Conservation (phyloP, 768 basidiomycete species). For the Lanmaoa pseudosensibilis region DNA sequence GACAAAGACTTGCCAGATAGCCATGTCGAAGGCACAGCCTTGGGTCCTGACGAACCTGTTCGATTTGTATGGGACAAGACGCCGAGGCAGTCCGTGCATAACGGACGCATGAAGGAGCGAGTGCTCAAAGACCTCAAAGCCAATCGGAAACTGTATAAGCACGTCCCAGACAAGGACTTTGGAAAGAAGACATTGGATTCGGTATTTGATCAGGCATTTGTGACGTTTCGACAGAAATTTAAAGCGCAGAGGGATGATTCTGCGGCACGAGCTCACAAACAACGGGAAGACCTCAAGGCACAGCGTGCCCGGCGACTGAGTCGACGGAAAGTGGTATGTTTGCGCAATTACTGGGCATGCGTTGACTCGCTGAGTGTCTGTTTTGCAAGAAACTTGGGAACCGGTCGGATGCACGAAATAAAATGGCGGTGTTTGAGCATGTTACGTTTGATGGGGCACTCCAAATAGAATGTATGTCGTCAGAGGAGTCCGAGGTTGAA, state of each 20-base stretch:
- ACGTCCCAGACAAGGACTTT: slow-evolving; percentile 68
- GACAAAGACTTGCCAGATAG: slow-evolving; percentile 63
- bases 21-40: slow-evolving; percentile 51
- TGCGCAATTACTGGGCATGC: too few species aligned
- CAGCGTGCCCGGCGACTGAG: slow-evolving; percentile 58
- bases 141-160: slow-evolving; percentile 55
- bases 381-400: slow-evolving; percentile 60
- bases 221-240: slow-evolving; percentile 68
- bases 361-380: not conserved
- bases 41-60: slow-evolving; percentile 52
- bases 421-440: slow-evolving; percentile 54
- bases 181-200: slow-evolving; percentile 57
- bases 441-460: slow-evolving; percentile 69
- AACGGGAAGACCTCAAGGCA: slow-evolving; percentile 62
- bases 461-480: slow-evolving; percentile 77
- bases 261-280: slow-evolving; percentile 44
- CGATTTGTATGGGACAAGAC: slow-evolving; percentile 84
- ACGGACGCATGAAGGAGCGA: slow-evolving; percentile 67
- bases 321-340: slow-evolving; percentile 62
- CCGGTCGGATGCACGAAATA: slow-evolving; percentile 60
- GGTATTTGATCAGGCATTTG: slow-evolving; percentile 70
- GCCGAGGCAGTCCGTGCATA: slow-evolving; percentile 70
- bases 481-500: slow-evolving; percentile 71
- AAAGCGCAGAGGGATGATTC: slow-evolving; percentile 54
- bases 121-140: slow-evolving; percentile 59